Conservation (phyloP, 768 basidiomycete species). For the Mycena olivaceomarginata region DNA sequence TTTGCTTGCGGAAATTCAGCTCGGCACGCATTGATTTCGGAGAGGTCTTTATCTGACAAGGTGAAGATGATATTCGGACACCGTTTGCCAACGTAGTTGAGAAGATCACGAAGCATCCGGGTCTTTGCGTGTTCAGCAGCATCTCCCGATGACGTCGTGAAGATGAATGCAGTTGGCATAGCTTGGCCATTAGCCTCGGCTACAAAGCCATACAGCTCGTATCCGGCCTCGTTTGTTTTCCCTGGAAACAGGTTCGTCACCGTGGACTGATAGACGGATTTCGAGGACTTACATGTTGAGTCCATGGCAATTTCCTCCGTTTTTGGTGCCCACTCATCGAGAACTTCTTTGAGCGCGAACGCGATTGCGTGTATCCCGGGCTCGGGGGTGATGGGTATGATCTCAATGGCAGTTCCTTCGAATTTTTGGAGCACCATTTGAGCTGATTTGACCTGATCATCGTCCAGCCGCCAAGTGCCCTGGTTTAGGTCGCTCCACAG, state of each 20-base stretch:
- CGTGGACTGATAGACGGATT: too few relatives aligned
- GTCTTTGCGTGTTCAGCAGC: constrained; percentile 47
- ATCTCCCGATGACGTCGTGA: constrained; percentile 45
- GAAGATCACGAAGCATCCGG: constrained; percentile 46
- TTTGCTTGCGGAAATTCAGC: background rate
- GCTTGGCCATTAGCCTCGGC: too few relatives aligned
- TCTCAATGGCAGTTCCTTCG: constrained; percentile 36
- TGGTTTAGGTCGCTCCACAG: too few relatives aligned
- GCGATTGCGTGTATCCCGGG: too few relatives aligned
- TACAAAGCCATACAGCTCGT: too few relatives aligned
- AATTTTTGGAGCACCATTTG: too few relatives aligned
- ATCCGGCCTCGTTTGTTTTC: too few relatives aligned
- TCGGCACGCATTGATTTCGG: constrained; percentile 53
- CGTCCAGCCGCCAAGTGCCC: background rate
- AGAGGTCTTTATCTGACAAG: constrained; percentile 52
- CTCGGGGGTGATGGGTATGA: background rate
- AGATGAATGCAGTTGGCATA: constrained; percentile 39
- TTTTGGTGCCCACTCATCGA: too few relatives aligned
- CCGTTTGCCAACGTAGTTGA: constrained; percentile 33
- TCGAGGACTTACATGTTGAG: too few relatives aligned
- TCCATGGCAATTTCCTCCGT: too few relatives aligned
- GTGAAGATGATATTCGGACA: constrained; percentile 50
- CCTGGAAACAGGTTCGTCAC: too few relatives aligned
- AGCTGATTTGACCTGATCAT: constrained; percentile 36
- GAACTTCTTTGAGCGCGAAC: too few relatives aligned